Conservation (phyloP, 495 filamentous ascomycete species). For the Penicillium cosmopolitanum region DNA sequence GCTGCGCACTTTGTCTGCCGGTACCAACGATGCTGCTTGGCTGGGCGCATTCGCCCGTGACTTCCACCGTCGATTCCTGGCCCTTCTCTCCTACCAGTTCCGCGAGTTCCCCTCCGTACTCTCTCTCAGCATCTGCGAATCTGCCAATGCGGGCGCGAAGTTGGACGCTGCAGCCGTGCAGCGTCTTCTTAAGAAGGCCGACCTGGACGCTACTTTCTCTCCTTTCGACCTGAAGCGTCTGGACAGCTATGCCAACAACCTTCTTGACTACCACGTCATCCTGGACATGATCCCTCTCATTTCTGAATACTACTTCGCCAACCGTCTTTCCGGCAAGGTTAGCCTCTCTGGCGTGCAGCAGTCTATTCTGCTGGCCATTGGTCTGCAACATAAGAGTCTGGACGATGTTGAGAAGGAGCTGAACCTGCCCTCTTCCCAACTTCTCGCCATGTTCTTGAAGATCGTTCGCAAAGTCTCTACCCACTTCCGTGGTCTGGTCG, state of each 20-base stretch:
- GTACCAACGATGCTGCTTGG: slow-evolving; percentile 74
- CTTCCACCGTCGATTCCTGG: slow-evolving; percentile 89
- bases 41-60: slow-evolving; percentile 87
- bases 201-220: slow-evolving; percentile 75
- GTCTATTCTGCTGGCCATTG: slow-evolving; percentile 84
- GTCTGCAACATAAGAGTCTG: slow-evolving; percentile 84
- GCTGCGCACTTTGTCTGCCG: slow-evolving; percentile 70
- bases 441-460: slow-evolving; percentile 96
- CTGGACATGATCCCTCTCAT: slow-evolving; percentile 87
- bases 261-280: slow-evolving; percentile 97
- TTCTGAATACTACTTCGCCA: slow-evolving; percentile 79
- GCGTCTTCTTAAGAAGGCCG: slow-evolving; percentile 63
- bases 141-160: slow-evolving; percentile 74
- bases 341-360: slow-evolving; percentile 78
- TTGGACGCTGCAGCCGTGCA: slow-evolving; percentile 51
- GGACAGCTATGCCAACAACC: slow-evolving; percentile 93
- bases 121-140: slow-evolving; percentile 87
- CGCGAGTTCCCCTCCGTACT: slow-evolving; percentile 78
- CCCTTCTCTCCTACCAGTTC: slow-evolving; percentile 90
- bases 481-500: slow-evolving; percentile 74
- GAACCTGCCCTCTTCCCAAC: slow-evolving; percentile 70
- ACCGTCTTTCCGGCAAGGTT: slow-evolving; percentile 65
- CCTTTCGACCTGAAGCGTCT: slow-evolving; percentile 94
- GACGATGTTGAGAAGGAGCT: slow-evolving; percentile 83
- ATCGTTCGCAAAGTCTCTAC: slow-evolving; percentile 83